phyloP scores from a whole-genome alignment of 2,329 filamentous ascomycete species.

The Curvularia verruculosa region DNA sequence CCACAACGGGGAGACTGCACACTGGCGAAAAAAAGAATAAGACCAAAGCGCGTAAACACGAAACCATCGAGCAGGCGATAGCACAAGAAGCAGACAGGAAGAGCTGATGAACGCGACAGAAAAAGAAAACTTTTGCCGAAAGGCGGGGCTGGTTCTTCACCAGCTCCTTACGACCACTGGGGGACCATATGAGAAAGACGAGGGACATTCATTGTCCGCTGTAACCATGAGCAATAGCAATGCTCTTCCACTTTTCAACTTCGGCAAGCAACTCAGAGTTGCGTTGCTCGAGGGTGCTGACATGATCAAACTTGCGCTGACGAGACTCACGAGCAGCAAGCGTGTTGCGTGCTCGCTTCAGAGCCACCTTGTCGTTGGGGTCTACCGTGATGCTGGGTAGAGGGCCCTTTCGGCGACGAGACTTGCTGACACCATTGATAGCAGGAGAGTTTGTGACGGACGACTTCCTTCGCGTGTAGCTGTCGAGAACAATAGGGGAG shows the following conservation, averaged over 20 bases:
- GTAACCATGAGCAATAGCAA: conserved; percentile 49
- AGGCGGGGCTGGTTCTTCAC: conserved; percentile 42
- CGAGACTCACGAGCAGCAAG: conserved; percentile 92
- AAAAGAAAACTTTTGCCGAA: conserved; percentile 37
- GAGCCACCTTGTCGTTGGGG: conserved; percentile 72
- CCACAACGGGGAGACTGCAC: conserved; percentile 45
- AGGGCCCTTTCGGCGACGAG: conserved; percentile 80
- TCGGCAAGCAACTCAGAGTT: conserved; percentile 71
- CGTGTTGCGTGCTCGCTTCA: conserved; percentile 94
- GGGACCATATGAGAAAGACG: conserved; percentile 36
- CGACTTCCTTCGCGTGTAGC: conserved; percentile 49
- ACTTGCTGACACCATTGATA: conserved; percentile 70
- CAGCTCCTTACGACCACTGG: conserved; percentile 45
- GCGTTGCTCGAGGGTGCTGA: conserved; percentile 74
- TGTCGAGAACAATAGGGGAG: conserved; percentile 46
- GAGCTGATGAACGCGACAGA: conserved; percentile 13
- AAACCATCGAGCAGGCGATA: conserved; percentile 12
- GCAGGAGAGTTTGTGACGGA: conserved; percentile 55
- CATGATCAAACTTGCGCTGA: conserved; percentile 78
- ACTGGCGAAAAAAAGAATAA: conserved; percentile 32
- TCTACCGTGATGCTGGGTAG: conserved; percentile 81
- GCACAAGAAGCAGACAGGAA: conserved; percentile 10
- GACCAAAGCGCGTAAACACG: conserved; percentile 19
- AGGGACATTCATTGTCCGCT: conserved; percentile 43
- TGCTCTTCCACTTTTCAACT: conserved; percentile 51